Conservation (phyloP, 2,329 filamentous ascomycete species). For the Ambrosiella beaveri region DNA sequence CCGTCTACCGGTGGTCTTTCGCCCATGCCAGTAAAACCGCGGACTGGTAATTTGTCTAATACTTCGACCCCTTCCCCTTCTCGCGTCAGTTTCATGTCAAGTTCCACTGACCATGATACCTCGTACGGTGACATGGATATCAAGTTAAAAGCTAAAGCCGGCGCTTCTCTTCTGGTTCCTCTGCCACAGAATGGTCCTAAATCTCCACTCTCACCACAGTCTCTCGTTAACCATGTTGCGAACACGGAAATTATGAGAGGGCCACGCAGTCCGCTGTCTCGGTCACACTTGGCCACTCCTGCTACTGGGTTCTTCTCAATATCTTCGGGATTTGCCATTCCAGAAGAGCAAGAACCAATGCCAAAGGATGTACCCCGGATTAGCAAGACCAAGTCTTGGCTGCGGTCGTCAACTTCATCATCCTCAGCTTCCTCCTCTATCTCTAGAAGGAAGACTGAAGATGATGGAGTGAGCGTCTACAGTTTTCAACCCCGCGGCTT, state of each 20-base stretch:
- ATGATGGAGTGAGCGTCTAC: background rate
- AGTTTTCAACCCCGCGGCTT: constrained; percentile 2
- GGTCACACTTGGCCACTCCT: constrained; percentile 1
- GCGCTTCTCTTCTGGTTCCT: background rate
- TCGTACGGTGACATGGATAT: constrained; percentile 1
- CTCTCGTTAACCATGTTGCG: background rate
- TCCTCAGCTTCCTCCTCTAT: background rate
- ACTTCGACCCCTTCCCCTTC: background rate
- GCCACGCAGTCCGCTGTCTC: background rate
- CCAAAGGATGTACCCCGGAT: background rate
- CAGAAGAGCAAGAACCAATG: background rate
- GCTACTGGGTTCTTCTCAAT: constrained; percentile 5
- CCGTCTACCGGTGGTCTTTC: background rate
- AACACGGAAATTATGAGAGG: background rate
- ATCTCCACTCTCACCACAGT: background rate
- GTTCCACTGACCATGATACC: background rate
- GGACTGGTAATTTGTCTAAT: background rate
- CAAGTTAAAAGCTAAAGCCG: constrained; percentile 1
- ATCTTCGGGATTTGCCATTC: background rate
- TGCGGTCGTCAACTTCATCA: background rate
- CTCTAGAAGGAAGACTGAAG: background rate
- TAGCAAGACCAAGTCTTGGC: constrained; percentile 1
- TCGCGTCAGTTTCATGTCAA: background rate
- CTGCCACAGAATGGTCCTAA: background rate
- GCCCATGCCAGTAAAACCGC: background rate